These are phyloP conservation scores for Hibiscus trionum DNA, from an alignment of 345 rosid genomes.

Conservation along the genomic window DNA sequence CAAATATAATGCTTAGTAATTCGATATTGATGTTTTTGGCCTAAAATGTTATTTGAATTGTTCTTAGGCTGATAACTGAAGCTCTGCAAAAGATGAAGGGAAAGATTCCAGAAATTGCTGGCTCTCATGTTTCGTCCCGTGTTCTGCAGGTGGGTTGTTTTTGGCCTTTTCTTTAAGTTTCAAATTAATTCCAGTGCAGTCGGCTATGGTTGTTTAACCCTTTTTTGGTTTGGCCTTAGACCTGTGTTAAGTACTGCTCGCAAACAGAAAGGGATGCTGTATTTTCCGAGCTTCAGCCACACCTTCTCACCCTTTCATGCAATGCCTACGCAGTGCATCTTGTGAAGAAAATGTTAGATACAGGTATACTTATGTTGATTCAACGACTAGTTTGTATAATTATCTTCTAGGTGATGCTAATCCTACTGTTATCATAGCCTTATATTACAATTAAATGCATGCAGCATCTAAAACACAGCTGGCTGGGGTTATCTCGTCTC, in stretches of 20 bases:
- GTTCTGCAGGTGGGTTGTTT: constrained; percentile 67
- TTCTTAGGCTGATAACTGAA: constrained; percentile 55
- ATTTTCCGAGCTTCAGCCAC: constrained; percentile 71
- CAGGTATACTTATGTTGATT: constrained; percentile 36
- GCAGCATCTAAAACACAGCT: constrained; percentile 83
- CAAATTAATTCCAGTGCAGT: neutral
- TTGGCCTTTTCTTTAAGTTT: neutral
- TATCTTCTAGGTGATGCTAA: neutral
- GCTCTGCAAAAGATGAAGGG: constrained; percentile 83
- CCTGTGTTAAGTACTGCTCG: constrained; percentile 74
- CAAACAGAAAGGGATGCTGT: constrained; percentile 65
- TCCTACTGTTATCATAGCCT: neutral
- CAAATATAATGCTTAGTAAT: neutral
- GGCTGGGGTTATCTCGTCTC: constrained; percentile 55
- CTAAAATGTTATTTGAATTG: neutral
- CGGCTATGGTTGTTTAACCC: neutral
- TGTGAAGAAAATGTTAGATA: constrained; percentile 75
- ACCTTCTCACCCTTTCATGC: constrained; percentile 57
- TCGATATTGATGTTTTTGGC: neutral
- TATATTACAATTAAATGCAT: constrained; percentile 1
- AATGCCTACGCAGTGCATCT: constrained; percentile 68
- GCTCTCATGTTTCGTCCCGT: constrained; percentile 81
- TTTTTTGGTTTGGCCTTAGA: constrained; percentile 29
- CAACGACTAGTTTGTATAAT: neutral
- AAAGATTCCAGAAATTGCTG: constrained; percentile 81